phyloP scores from a whole-genome alignment of 2,329 filamentous ascomycete genomes.

The Fusarium sp. region DNA sequence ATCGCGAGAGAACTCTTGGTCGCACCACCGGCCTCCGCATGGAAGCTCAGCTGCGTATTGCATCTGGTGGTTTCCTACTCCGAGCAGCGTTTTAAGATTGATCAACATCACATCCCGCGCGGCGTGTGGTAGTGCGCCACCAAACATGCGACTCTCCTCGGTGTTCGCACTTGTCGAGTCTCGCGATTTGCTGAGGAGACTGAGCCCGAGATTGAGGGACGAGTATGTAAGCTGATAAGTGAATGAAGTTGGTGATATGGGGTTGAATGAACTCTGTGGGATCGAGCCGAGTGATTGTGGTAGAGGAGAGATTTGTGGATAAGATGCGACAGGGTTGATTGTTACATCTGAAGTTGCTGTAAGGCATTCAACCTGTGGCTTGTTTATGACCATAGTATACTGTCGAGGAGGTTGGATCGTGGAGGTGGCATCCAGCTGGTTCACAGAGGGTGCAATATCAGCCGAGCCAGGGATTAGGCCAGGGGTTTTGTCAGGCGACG shows the following conservation, averaged over 20 bases:
- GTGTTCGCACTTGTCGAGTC: not conserved
- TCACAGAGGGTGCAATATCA: not conserved
- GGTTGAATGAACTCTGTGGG: not conserved
- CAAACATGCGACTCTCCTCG: not conserved
- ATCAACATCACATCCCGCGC: not conserved
- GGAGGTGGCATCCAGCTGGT: not conserved
- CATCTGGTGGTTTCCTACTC: not conserved
- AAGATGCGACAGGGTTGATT: not conserved
- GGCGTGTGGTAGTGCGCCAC: not conserved
- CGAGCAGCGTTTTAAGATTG: not conserved
- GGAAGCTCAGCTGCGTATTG: not conserved
- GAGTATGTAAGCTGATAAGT: not conserved
- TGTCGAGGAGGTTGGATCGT: not conserved
- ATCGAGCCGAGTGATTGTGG: not conserved
- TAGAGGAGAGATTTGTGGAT: not conserved
- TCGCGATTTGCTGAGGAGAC: not conserved
- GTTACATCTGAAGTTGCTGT: not conserved
- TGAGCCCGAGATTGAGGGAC: not conserved
- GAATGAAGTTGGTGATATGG: not conserved
- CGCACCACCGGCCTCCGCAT: constrained; percentile 2
- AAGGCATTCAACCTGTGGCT: not conserved
- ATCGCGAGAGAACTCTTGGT: not conserved
- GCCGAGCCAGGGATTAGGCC: not conserved
- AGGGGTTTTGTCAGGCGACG: not conserved
- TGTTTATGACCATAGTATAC: not conserved